Percentiles rank a stretch among this genome's conserved stretches.
These are phyloP conservation scores for Podila clonocystis DNA, from an alignment of 192 early-diverging fungal species.

Conservation along the genomic window DNA sequence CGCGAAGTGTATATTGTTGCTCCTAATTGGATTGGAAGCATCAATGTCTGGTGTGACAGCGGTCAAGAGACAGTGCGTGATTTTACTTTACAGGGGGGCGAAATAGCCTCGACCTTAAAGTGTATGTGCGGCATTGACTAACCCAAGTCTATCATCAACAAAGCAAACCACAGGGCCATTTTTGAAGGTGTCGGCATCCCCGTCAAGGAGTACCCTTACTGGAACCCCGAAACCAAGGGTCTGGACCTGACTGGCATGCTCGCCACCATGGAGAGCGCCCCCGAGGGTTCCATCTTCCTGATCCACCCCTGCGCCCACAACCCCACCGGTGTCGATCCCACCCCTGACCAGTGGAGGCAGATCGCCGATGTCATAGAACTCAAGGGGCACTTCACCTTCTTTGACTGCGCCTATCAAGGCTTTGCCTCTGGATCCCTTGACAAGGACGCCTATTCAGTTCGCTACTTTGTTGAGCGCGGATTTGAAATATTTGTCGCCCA, in stretches of 20 bases:
- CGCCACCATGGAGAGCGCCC: conserved; percentile 72
- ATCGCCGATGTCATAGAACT: conserved; percentile 86
- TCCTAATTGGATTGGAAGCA: no score
- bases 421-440: conserved; percentile 95
- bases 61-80: no score
- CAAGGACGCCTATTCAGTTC: conserved; percentile 90
- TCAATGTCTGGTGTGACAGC: no score
- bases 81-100: no score
- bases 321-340: conserved; percentile 98
- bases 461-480: conserved; percentile 93
- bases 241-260: conserved; percentile 87
- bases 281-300: conserved; percentile 83
- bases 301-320: conserved; percentile 99
- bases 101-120: no score
- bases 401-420: conserved; percentile 99
- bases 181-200: conserved; percentile 87
- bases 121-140: background rate
- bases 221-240: conserved; percentile 78
- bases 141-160: background rate
- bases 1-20: no score
- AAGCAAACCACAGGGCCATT: conserved; percentile 91
- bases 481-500: conserved; percentile 93
- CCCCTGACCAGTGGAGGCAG: conserved; percentile 90
- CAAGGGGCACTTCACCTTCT: conserved; percentile 91
- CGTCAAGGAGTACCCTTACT: conserved; percentile 92